phyloP scores from a whole-genome alignment of 2,329 filamentous ascomycete species.

The Xylaria digitata region DNA sequence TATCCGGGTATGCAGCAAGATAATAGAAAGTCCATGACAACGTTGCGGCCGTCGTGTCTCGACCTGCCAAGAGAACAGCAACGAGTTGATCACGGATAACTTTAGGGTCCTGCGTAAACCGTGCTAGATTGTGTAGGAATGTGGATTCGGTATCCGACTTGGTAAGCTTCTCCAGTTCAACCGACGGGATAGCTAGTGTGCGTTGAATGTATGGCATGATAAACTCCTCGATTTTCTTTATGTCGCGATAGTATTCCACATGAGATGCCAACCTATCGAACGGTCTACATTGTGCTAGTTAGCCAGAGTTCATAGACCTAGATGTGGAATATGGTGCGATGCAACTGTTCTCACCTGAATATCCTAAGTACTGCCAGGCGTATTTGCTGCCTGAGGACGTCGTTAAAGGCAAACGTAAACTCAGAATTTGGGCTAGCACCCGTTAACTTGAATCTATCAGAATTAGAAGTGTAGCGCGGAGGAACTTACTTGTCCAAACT shows the following conservation, averaged over 20 bases:
- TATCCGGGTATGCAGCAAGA: conserved; percentile 67
- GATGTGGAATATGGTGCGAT: background rate
- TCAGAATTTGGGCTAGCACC: conserved; percentile 60
- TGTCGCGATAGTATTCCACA: conserved; percentile 65
- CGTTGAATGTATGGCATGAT: conserved; percentile 74
- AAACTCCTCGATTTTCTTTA: conserved; percentile 75
- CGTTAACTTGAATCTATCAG: conserved; percentile 26
- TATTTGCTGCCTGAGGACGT: conserved; percentile 74
- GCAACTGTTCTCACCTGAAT: conserved; percentile 30
- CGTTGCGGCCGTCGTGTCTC: conserved; percentile 75
- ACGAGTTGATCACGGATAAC: conserved; percentile 80
- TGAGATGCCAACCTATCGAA: conserved; percentile 68
- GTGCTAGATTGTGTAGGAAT: conserved; percentile 80
- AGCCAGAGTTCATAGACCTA: background rate
- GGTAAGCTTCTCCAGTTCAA: conserved; percentile 74
- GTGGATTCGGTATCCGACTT: conserved; percentile 74
- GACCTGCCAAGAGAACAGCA: conserved; percentile 75
- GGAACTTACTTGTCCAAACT: conserved; percentile 56
- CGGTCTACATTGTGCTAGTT: conserved; percentile 57
- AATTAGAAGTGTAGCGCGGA: background rate
- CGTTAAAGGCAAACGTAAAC: conserved; percentile 76
- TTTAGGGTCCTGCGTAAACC: conserved; percentile 69
- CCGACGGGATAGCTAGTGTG: conserved; percentile 68
- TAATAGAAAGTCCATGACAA: conserved; percentile 75
- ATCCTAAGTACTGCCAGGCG: conserved; percentile 62